Conservation (phyloP, 2,329 filamentous ascomycete genomes). For the Sarocladiaceae sp. region DNA sequence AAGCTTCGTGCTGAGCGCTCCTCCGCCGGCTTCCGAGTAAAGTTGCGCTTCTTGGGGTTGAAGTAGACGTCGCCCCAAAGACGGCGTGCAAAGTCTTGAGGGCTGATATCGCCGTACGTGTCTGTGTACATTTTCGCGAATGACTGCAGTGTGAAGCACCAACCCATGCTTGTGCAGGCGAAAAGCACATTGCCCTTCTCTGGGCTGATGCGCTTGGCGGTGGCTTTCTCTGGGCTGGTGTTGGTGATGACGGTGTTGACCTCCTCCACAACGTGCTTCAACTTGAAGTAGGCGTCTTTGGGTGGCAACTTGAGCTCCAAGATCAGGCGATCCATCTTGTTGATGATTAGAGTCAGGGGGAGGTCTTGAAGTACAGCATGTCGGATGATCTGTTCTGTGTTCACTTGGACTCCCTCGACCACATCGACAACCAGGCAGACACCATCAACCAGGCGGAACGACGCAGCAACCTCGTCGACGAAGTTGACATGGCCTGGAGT, state of each 20-base stretch:
- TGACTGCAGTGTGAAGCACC: conserved; percentile 91
- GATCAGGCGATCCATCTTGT: conserved; percentile 95
- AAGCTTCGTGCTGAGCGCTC: conserved; percentile 79
- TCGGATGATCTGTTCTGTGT: conserved; percentile 95
- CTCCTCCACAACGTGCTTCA: conserved; percentile 97
- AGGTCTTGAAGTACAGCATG: conserved; percentile 87
- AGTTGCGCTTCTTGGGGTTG: conserved; percentile 84
- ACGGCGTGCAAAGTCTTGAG: conserved; percentile 73
- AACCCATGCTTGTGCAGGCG: conserved; percentile 85
- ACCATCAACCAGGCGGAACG: conserved; percentile 81
- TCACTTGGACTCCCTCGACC: conserved; percentile 97
- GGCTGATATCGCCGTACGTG: conserved; percentile 74
- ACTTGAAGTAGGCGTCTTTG: conserved; percentile 95
- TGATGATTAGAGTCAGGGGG: conserved; percentile 83
- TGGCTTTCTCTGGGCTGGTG: conserved; percentile 73
- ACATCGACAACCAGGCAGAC: conserved; percentile 92
- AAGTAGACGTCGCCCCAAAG: conserved; percentile 97
- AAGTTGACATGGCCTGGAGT: conserved; percentile 98
- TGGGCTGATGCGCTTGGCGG: conserved; percentile 75
- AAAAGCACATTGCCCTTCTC: conserved; percentile 99
- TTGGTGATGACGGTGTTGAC: conserved; percentile 95
- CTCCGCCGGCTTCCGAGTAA: conserved; percentile 81
- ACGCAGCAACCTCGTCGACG: conserved; percentile 89
- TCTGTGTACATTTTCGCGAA: conserved; percentile 97
- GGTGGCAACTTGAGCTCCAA: conserved; percentile 91